Conservation (phyloP, 1,284 basidiomycete genomes). For the Ceratobasidium sp. region DNA sequence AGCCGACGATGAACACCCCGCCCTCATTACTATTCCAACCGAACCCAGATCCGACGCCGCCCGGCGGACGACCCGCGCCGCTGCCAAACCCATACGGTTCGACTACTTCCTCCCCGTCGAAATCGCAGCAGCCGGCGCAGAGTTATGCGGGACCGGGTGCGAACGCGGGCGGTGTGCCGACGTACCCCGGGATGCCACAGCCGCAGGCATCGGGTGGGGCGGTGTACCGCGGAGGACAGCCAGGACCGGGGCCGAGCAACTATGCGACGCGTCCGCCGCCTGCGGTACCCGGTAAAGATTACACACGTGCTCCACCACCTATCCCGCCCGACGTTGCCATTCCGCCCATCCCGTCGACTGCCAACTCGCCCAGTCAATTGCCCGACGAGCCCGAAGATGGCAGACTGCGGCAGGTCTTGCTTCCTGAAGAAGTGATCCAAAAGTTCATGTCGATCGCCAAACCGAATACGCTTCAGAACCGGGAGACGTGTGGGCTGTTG, state of each 20-base stretch:
- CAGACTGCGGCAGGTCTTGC: constrained; percentile 34
- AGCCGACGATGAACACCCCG: constrained; percentile 47
- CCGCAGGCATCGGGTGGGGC: neutral
- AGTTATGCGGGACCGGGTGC: constrained; percentile 1
- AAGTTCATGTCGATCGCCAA: constrained; percentile 77
- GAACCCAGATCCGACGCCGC: constrained; percentile 46
- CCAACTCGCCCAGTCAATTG: constrained; percentile 1
- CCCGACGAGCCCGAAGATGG: constrained; percentile 33
- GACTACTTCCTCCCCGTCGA: constrained; percentile 48
- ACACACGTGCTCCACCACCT: constrained; percentile 1
- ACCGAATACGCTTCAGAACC: constrained; percentile 67
- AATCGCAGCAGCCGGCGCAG: neutral
- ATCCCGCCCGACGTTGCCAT: neutral
- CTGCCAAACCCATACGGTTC: constrained; percentile 49
- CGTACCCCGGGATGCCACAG: constrained; percentile 20
- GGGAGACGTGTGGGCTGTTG: constrained; percentile 74
- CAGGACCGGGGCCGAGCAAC: constrained; percentile 2
- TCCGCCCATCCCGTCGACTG: constrained; percentile 4
- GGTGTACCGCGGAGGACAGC: neutral
- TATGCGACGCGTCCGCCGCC: constrained; percentile 40
- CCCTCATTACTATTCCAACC: constrained; percentile 51
- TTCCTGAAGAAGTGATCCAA: constrained; percentile 75
- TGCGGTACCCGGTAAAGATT: constrained; percentile 15
- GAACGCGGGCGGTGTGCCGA: constrained; percentile 7
- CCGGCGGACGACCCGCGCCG: constrained; percentile 50